Evolutionary conservation across 2,329 filamentous ascomycete species (phyloP).

Genomic region (Cladosporium sphaerospermum): DNA sequence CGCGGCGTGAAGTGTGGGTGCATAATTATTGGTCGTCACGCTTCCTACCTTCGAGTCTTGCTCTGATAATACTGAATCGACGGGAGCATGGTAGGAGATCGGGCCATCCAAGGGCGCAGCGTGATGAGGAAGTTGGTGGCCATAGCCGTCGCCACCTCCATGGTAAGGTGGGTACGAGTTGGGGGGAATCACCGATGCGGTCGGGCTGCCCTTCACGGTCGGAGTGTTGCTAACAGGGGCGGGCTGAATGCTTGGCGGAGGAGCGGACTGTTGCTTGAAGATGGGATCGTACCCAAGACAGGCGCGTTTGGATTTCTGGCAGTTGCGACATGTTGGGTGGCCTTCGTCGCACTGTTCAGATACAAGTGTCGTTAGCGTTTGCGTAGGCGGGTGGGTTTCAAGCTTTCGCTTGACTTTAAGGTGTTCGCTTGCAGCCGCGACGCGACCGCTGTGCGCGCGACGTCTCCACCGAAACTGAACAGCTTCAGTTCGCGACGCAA

Average conservation of each 20-base stretch:
- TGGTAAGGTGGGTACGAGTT: constrained; percentile 12
- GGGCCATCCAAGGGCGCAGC: constrained; percentile 16
- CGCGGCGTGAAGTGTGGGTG: constrained; percentile 21
- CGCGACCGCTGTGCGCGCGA: constrained; percentile 7
- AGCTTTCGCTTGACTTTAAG: constrained; percentile 9
- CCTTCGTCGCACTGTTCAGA: constrained; percentile 80
- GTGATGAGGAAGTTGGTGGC: constrained; percentile 12
- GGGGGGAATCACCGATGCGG: not conserved
- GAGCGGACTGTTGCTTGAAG: constrained; percentile 57
- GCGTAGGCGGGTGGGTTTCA: not conserved
- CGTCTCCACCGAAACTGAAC: not conserved
- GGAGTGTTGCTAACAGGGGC: constrained; percentile 39
- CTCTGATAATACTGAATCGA: constrained; percentile 56
- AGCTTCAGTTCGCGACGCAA: too few relatives aligned
- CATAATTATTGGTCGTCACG: constrained; percentile 21
- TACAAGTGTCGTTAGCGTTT: not conserved
- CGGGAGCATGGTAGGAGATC: constrained; percentile 51
- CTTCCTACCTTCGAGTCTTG: constrained; percentile 9
- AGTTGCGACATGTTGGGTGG: constrained; percentile 86
- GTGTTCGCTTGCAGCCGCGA: constrained; percentile 12
- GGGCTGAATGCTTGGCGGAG: constrained; percentile 66
- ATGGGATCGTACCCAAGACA: constrained; percentile 83
- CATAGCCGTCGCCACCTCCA: constrained; percentile 1
- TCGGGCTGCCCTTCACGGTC: not conserved
- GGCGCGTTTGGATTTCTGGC: constrained; percentile 81